A percentile compares a stretch with the other conserved stretches of the same genome.
Evolutionary conservation across 2,329 filamentous ascomycete species (phyloP).

Genomic region (Aspergillaceae sp.): DNA sequence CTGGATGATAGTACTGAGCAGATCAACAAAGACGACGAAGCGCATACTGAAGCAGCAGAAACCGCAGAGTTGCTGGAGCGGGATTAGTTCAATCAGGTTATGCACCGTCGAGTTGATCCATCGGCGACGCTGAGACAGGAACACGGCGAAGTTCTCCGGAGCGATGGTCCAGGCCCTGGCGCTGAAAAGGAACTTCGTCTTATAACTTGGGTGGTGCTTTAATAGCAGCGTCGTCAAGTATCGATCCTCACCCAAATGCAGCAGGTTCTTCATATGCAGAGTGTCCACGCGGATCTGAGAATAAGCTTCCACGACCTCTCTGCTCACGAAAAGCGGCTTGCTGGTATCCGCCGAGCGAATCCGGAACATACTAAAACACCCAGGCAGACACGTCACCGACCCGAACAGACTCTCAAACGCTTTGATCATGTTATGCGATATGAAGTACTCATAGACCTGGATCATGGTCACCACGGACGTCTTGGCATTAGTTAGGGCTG

Average conservation of each 20-base stretch:
- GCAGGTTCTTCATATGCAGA: constrained; percentile 95
- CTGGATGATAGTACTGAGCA: constrained; percentile 84
- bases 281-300: constrained; percentile 93
- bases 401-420: constrained; percentile 96
- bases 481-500: constrained; percentile 84
- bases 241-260: constrained; percentile 95
- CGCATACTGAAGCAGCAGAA: constrained; percentile 99
- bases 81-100: constrained; percentile 92
- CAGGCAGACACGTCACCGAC: constrained; percentile 92
- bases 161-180: constrained; percentile 97
- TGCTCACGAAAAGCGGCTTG: constrained; percentile 92
- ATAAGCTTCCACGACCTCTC: constrained; percentile 81
- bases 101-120: constrained; percentile 99
- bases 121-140: constrained; percentile 94
- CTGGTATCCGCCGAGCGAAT: constrained; percentile 89
- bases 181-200: constrained; percentile 92
- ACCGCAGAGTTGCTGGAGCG: constrained; percentile 86
- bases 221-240: constrained; percentile 90
- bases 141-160: constrained; percentile 86
- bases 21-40: constrained; percentile 90
- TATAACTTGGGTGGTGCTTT: constrained; percentile 87
- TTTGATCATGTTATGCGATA: constrained; percentile 93
- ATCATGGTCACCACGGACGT: constrained; percentile 96
- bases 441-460: constrained; percentile 99
- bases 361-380: constrained; percentile 99